Evolutionary conservation across 139 green algal genomes (phyloP), one percentile per base, ranked within the genome.

Genomic region (Coelastrella sp.): DNA sequence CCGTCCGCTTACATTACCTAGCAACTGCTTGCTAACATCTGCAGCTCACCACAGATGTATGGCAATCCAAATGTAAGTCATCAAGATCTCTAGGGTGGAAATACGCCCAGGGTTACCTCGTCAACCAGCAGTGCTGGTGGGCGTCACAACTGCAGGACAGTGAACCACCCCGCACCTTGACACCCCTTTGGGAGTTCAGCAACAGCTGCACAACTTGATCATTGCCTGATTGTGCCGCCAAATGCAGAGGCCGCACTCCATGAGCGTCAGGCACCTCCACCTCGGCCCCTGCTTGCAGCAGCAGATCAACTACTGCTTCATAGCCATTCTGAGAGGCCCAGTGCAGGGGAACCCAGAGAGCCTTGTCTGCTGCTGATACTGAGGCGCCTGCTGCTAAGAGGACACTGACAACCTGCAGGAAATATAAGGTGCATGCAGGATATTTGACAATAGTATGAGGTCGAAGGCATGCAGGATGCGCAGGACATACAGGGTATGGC

Each of bases 251-350:
- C 25, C 19, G 40, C 43, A 79, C 68, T 35, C 68, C 68, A 59
- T 53, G 41, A 5, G 38, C 30, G 21, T 76, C 68, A 15, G 30
- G 37, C 19, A 53, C 68, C n/a, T 35, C 68, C 34, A 57, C 41
- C 62, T 48, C 48, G 27, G 69, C 69, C 2, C 69, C 69, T 25
- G 69, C 41, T 32, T 60, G 23, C 69, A 79, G 69, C 69, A 79
- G 69, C 41, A 60, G 25, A 41, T 62, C n/a, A 27, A 79, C 69
- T 35, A 79, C 69, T 15, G 1, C 0, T 23, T 53, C 35, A 11
- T 53, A 25, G 37, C 69, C 13, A n/a, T 79, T 79, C 41, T 79
- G 69, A 37, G 40, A 62, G 17, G 69, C 69, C 69, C 69, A 79
- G 11, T 79, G 69, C 41, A 79, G 69, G 23, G 69, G 25, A 21